Evolutionary conservation across 768 basidiomycete species (phyloP), one percentile per base, ranked within the genome.

Genomic region (Tephrocybe sp.): DNA sequence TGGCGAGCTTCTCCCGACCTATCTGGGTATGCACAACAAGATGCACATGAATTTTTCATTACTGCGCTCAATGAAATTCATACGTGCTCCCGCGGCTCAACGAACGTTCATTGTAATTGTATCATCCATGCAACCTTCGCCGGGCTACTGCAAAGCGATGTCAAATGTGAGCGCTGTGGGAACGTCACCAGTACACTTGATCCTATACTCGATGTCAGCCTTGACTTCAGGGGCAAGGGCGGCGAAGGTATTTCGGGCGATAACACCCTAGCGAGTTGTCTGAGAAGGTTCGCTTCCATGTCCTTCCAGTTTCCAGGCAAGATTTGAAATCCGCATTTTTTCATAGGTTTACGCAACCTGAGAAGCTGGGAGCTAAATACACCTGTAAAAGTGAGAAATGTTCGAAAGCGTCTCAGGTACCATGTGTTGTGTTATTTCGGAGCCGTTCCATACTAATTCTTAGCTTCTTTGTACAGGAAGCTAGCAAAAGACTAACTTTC

Each of bases 21-120:
- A 22, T 82, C 91, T 4, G 94, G 94, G 2, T 92, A 97, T 61
- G 83, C 91, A 0, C 95, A 98, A 64, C 95, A 95, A 61, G 94
- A 97, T 53, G 91, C 92, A 2, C 92, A 94, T 72, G 87, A 91
- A 64, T 88, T 84, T 62, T 89, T 91, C 65, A 89, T 91, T 23
- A 77, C 85, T 15, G 80, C 84, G 0, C 72, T 97, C 21, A 94
- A 94, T 60, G 88, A 92, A 56, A 88, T 97, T 10, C 94, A 98
- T 63, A 72, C 75, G 16, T 88, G 82, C 30, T 86, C 86, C 10
- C 76, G 85, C 31, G 83, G 88, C 1, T 82, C 82, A 46, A 89
- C 86, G 10, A 83, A 86, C 58, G 73, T 86, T 21, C 81, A 83
- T 18, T 95, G 94, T 65, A 90, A 87, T 54, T 98, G 95, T 60